Conservation (phyloP, 306 rosid species). For the Prunus salicina region DNA sequence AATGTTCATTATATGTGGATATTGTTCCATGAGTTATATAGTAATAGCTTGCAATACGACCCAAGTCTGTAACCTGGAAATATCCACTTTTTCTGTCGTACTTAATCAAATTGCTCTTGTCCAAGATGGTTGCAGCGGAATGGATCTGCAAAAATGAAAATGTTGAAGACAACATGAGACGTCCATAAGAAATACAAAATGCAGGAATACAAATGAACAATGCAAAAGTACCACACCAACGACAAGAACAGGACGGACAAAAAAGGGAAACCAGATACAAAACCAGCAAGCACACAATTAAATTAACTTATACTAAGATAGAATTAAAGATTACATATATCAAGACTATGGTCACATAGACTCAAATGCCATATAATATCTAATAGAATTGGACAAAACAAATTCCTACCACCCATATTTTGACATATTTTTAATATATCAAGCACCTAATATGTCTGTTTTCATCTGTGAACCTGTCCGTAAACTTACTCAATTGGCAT, state of each 20-base stretch:
- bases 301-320: not conserved
- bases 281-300: not conserved
- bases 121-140: slow-evolving; percentile 83
- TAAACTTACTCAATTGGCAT: not conserved
- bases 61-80: slow-evolving; percentile 95
- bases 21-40: slow-evolving; percentile 93
- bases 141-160: slow-evolving; percentile 63
- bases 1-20: slow-evolving; percentile 85
- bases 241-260: not conserved
- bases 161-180: slow-evolving; percentile 14
- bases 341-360: not conserved
- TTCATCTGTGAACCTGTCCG: not conserved
- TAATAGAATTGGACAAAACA: not conserved
- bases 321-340: not conserved
- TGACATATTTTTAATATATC: not conserved
- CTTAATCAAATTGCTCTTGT: slow-evolving; percentile 82
- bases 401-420: not conserved
- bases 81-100: slow-evolving; percentile 94
- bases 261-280: not conserved
- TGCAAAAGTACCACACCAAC: not conserved
- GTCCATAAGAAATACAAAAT: not conserved
- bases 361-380: not conserved
- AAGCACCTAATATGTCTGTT: not conserved
- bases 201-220: not conserved
- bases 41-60: slow-evolving; percentile 95